These are phyloP conservation scores for Torulaspora indica DNA, from an alignment of 805 yeast genomes.

Conservation along the genomic window DNA sequence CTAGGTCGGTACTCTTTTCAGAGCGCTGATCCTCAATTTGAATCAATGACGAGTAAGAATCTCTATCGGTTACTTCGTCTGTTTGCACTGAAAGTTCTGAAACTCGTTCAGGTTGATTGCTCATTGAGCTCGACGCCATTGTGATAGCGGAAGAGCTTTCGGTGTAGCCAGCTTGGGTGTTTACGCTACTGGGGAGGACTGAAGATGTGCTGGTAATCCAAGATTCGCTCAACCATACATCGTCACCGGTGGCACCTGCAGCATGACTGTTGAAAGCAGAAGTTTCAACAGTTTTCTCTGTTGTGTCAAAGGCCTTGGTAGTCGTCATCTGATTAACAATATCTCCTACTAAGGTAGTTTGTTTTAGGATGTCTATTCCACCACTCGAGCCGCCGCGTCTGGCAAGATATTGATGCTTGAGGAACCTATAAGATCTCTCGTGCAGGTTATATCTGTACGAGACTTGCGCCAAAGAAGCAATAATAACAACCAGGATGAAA, in stretches of 20 bases:
- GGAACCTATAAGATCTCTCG: slow-evolving; percentile 16
- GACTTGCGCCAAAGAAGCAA: slow-evolving; percentile 26
- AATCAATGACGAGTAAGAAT: too few species aligned
- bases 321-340: slow-evolving; percentile 13
- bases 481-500: slow-evolving; percentile 22
- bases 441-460: slow-evolving; percentile 28
- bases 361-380: slow-evolving; percentile 16
- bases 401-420: slow-evolving; percentile 17
- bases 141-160: background rate
- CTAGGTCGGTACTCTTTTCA: too few species aligned
- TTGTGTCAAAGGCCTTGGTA: slow-evolving; percentile 15
- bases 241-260: background rate
- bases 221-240: slow-evolving; percentile 1
- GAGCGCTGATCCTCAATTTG: too few species aligned
- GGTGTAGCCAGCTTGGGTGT: background rate
- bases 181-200: background rate
- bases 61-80: background rate
- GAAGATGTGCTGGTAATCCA: background rate
- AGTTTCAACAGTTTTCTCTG: slow-evolving; percentile 5
- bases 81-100: background rate
- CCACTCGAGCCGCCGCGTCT: slow-evolving; percentile 18
- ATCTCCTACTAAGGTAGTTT: slow-evolving; percentile 23
- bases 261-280: slow-evolving; percentile 1
- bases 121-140: too few species aligned
- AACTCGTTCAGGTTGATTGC: background rate